Percentiles rank a stretch among this genome's conserved stretches.
Evolutionary conservation across 2,329 filamentous ascomycete genomes (phyloP).

Genomic region (Hypoxylon sp.): DNA sequence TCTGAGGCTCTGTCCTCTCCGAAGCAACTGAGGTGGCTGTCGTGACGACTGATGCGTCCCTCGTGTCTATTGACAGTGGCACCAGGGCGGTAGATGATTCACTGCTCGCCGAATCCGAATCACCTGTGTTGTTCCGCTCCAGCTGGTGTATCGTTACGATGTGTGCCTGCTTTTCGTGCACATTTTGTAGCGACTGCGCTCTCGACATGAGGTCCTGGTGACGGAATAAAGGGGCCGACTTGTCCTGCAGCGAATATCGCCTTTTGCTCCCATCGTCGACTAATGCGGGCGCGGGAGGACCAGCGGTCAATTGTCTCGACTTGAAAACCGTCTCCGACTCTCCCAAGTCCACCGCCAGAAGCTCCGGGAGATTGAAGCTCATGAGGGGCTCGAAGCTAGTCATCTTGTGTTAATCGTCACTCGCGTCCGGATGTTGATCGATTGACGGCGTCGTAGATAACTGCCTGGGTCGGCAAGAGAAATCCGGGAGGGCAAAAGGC

Average conservation of each 20-base stretch:
- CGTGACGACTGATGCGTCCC: constrained; percentile 51
- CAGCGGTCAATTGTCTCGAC: constrained; percentile 61
- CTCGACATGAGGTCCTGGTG: constrained; percentile 23
- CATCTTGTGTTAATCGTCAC: constrained; percentile 33
- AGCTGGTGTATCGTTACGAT: constrained; percentile 33
- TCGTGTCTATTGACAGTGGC: constrained; percentile 45
- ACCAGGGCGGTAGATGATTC: constrained; percentile 49
- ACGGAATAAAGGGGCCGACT: constrained; percentile 32
- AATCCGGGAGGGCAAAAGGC: constrained; percentile 12
- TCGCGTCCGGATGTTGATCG: constrained; percentile 14
- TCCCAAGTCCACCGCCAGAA: constrained; percentile 63
- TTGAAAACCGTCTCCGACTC: constrained; percentile 57
- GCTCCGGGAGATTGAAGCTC: constrained; percentile 61
- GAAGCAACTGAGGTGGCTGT: constrained; percentile 52
- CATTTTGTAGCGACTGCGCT: constrained; percentile 38
- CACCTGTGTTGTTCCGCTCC: constrained; percentile 37
- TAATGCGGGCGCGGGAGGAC: constrained; percentile 52
- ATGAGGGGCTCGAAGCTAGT: constrained; percentile 40
- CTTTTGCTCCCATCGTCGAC: constrained; percentile 42
- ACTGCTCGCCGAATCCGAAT: constrained; percentile 46
- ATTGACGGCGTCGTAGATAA: constrained; percentile 26
- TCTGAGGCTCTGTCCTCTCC: constrained; percentile 41
- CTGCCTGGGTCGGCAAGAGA: constrained; percentile 7
- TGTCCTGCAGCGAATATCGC: constrained; percentile 39
- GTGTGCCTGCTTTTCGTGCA: constrained; percentile 40